A percentile compares a stretch with the other conserved stretches of the same genome.
phyloP scores from a whole-genome alignment of 306 rosid genomes.

The Sphenostylis stenocarpa region DNA sequence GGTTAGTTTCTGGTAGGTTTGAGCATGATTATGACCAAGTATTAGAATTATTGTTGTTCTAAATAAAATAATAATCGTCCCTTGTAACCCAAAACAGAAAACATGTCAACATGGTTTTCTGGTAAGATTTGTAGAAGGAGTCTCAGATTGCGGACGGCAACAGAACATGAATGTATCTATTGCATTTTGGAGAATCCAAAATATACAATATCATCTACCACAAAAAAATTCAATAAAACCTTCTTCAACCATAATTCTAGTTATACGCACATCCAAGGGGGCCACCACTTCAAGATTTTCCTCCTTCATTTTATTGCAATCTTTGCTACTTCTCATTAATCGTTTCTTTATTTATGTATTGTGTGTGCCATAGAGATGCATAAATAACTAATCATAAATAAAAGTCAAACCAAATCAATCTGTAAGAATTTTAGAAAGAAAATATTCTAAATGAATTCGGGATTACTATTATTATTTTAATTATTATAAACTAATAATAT shows the following conservation, averaged over 20 bases:
- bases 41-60: constrained; percentile 8
- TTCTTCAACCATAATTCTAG: neutral
- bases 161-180: constrained; percentile 37
- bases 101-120: constrained; percentile 54
- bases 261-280: constrained; percentile 7
- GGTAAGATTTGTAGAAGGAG: constrained; percentile 40
- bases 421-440: neutral
- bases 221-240: neutral
- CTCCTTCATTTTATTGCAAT: neutral
- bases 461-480: no score
- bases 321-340: constrained; percentile 14
- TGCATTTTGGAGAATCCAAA: constrained; percentile 35
- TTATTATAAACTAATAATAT: no score
- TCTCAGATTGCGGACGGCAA: constrained; percentile 51
- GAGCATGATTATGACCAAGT: constrained; percentile 4
- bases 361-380: neutral
- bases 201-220: constrained; percentile 17
- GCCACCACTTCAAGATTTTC: constrained; percentile 27
- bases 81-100: constrained; percentile 37
- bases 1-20: constrained; percentile 41
- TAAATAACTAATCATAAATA: neutral
- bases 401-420: neutral
- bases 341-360: neutral
- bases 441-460: neutral
- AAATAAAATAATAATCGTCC: constrained; percentile 19